Base-by-base conservation (phyloP, 2,329 filamentous ascomycete species). In the Apiospora kogelbergensis region DNA sequence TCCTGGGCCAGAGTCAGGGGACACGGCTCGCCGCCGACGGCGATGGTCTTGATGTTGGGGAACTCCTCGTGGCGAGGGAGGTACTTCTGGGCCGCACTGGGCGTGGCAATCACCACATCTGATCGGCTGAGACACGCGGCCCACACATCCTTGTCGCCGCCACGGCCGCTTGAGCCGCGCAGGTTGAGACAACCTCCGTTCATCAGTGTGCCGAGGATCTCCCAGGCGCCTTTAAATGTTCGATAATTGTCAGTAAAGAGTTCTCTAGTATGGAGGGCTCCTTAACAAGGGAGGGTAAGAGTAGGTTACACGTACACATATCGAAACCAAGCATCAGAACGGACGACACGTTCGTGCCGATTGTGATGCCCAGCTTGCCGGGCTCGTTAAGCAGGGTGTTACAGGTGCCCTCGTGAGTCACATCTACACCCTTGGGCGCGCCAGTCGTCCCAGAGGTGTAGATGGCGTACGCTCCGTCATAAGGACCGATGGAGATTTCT, bases 241-340 rank as follows among this genome's bases (percentile, higher is more conserved):
- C 97, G 77, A 97, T 95, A 15, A 97, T 95, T 75, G 97, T 94
- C 76, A 97, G 97, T 0, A 97, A 92, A 0, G 93, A 15, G 26
- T 57, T 57, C 48, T 53, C 24, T 30, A 57, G 24, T 40, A 15
- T 11, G 6, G 33, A 3, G 33, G 7, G 7, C 33, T 33, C 3
- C 33, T 7, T 13, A 15, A 42, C 15, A 41, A 42, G 13, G 11
- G 17, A 42, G 40, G 13, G 17, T 15, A 15, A 13, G 40, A 42
- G 40, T 15, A 6, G 22, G n/a, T 5, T 45, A 30, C 22, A 65
- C 63, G 17, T 65, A 65, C 63, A 65, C 63, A 65, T 65, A 30
- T 65, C 63, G 24, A 65, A 65, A n/a, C 63, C 63, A 26, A 65
- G 41, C 63, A 65, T 65, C 6, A 65, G 33, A 30, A 65, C n/a